phyloP scores from a whole-genome alignment of 2,329 filamentous ascomycete species.

The Zymoseptoria pseudotritici region DNA sequence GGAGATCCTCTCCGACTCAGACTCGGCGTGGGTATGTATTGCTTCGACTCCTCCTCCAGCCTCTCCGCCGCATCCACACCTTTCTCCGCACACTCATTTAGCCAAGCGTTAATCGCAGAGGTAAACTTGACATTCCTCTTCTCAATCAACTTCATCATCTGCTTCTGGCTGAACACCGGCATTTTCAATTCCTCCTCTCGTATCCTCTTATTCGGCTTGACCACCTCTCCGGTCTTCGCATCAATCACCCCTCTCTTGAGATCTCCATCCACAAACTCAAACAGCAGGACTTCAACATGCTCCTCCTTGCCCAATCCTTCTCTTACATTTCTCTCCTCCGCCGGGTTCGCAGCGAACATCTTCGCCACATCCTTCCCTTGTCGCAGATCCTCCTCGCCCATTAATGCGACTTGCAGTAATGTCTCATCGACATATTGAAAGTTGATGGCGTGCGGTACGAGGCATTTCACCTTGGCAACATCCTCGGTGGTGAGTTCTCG shows the following conservation, averaged over 20 bases:
- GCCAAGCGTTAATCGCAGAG: constrained; percentile 66
- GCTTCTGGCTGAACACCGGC: constrained; percentile 87
- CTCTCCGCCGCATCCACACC: constrained; percentile 59
- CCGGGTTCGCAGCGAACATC: constrained; percentile 37
- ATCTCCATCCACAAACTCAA: constrained; percentile 90
- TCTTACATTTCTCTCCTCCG: constrained; percentile 29
- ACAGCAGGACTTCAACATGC: constrained; percentile 63
- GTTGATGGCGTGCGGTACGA: constrained; percentile 70
- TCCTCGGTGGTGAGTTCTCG: constrained; percentile 64
- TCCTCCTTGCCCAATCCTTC: constrained; percentile 32
- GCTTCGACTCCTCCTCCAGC: constrained; percentile 52
- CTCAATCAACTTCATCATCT: constrained; percentile 82
- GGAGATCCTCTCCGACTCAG: constrained; percentile 38
- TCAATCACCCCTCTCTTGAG: constrained; percentile 70
- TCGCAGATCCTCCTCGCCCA: constrained; percentile 60
- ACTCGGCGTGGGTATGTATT: constrained; percentile 56
- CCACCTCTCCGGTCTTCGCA: constrained; percentile 65
- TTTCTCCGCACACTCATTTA: constrained; percentile 63
- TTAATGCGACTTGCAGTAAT: constrained; percentile 71
- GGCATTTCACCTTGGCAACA: constrained; percentile 69
- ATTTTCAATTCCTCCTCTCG: constrained; percentile 77
- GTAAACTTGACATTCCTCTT: constrained; percentile 80
- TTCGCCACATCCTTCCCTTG: constrained; percentile 49
- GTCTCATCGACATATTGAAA: constrained; percentile 84
- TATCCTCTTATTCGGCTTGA: constrained; percentile 59